Conservation (phyloP, 1,139 yeast species). For the Sugiyamaella pinicola region DNA sequence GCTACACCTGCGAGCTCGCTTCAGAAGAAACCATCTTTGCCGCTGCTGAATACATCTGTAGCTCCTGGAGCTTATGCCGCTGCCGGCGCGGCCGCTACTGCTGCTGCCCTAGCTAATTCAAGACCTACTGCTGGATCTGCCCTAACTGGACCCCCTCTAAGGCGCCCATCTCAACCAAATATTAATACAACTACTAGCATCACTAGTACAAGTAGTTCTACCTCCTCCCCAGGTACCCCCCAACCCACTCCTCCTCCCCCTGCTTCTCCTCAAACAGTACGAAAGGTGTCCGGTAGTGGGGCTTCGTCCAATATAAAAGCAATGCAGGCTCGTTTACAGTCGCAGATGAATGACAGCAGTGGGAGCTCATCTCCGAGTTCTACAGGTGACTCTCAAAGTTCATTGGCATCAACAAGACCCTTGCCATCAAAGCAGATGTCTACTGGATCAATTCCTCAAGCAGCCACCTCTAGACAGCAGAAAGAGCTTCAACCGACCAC, state of each 20-base stretch:
- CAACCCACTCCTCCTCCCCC: neutral
- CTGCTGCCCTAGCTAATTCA: conserved; percentile 4
- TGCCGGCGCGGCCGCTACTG: conserved; percentile 16
- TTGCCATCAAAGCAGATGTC: conserved; percentile 2
- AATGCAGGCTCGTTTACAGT: conserved; percentile 13
- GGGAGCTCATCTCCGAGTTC: conserved; percentile 5
- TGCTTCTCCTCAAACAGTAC: neutral
- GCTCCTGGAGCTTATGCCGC: conserved; percentile 10
- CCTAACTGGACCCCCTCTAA: neutral
- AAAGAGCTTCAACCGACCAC: conserved; percentile 9
- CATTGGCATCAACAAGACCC: conserved; percentile 1
- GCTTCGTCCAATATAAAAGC: conserved; percentile 19
- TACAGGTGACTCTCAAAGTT: conserved; percentile 2
- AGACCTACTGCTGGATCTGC: neutral
- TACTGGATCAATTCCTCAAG: neutral
- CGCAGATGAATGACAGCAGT: conserved; percentile 4
- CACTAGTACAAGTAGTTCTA: neutral
- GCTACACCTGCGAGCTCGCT: neutral
- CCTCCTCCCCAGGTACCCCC: neutral
- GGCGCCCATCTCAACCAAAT: conserved; percentile 7
- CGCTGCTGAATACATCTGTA: neutral
- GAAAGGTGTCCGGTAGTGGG: conserved; percentile 15
- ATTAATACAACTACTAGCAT: neutral
- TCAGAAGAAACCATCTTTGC: conserved; percentile 11
- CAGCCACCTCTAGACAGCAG: conserved; percentile 2